A percentile compares a stretch with the other conserved stretches of the same genome.
phyloP scores from a whole-genome alignment of 1,139 yeast genomes.

The Saccharomyces hybrid region DNA sequence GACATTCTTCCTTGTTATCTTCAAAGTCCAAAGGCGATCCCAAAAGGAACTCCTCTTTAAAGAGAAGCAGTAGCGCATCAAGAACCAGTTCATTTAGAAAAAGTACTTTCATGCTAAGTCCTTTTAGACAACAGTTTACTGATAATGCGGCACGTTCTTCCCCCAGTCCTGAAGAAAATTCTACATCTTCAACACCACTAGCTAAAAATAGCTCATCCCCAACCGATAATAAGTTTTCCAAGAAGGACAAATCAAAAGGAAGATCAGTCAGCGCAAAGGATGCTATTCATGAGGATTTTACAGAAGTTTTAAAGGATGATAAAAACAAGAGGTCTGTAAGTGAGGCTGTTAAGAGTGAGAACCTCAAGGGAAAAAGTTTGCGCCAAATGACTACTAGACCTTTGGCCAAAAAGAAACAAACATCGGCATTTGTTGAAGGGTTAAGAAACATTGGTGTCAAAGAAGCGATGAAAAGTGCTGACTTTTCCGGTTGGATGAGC shows the following conservation, averaged over 20 bases:
- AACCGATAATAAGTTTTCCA: background rate
- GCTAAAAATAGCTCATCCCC: background rate
- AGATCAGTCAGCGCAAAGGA: conserved; percentile 28
- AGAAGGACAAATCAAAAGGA: conserved; percentile 12
- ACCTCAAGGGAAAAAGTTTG: conserved; percentile 24
- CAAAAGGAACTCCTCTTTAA: background rate
- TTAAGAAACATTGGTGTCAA: conserved; percentile 67
- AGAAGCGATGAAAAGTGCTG: conserved; percentile 70
- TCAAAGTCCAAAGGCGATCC: background rate
- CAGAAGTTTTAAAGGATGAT: conserved; percentile 15
- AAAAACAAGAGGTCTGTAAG: conserved; percentile 27
- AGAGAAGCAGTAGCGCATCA: background rate
- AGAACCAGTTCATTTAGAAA: conserved; percentile 4
- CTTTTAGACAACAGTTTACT: conserved; percentile 20
- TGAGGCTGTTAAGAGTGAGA: conserved; percentile 28
- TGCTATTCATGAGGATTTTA: conserved; percentile 9
- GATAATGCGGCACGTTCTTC: conserved; percentile 17
- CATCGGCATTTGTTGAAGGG: conserved; percentile 93
- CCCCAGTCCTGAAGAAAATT: conserved; percentile 2
- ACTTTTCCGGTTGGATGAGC: conserved; percentile 89
- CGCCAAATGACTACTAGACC: conserved; percentile 22
- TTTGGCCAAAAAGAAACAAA: conserved; percentile 45
- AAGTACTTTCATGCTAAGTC: conserved; percentile 18
- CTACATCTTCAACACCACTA: conserved; percentile 7
- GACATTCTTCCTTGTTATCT: background rate